phyloP scores from a whole-genome alignment of 1,139 yeast species.

The Hanseniaspora gamundiae region DNA sequence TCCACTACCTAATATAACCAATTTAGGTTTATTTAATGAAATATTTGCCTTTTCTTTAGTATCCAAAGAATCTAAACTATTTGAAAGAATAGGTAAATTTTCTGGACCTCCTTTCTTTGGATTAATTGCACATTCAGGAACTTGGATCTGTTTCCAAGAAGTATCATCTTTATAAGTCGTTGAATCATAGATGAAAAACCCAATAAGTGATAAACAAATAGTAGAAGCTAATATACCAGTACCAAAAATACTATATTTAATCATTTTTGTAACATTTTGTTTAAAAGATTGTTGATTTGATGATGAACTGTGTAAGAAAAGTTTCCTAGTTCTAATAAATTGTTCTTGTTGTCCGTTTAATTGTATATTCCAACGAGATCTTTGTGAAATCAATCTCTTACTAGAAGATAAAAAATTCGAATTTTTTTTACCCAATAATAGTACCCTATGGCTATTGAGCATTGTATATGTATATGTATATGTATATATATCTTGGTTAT shows the following conservation, averaged over 20 bases:
- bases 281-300: not conserved
- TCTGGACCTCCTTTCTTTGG: slow-evolving; percentile 58
- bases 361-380: too few species aligned
- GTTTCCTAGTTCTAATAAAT: not conserved
- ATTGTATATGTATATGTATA: too few species aligned
- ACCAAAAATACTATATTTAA: slow-evolving; percentile 23
- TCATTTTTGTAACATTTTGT: not conserved
- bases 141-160: slow-evolving; percentile 28
- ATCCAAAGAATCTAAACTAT: slow-evolving; percentile 43
- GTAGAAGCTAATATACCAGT: slow-evolving; percentile 33
- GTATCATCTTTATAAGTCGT: slow-evolving; percentile 39
- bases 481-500: too few species aligned
- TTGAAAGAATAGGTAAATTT: slow-evolving; percentile 43
- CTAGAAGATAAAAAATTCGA: too few species aligned
- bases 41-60: slow-evolving; percentile 27
- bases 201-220: slow-evolving; percentile 27
- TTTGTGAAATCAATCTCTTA: too few species aligned
- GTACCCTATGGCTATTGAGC: too few species aligned
- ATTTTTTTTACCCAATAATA: too few species aligned
- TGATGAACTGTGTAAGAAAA: not conserved
- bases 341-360: too few species aligned
- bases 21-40: slow-evolving; percentile 33
- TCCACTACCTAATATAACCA: slow-evolving; percentile 48
- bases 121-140: slow-evolving; percentile 37
- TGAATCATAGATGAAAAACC: slow-evolving; percentile 47